Conservation (phyloP, 495 filamentous ascomycete species). For the Daldinia loculata region DNA sequence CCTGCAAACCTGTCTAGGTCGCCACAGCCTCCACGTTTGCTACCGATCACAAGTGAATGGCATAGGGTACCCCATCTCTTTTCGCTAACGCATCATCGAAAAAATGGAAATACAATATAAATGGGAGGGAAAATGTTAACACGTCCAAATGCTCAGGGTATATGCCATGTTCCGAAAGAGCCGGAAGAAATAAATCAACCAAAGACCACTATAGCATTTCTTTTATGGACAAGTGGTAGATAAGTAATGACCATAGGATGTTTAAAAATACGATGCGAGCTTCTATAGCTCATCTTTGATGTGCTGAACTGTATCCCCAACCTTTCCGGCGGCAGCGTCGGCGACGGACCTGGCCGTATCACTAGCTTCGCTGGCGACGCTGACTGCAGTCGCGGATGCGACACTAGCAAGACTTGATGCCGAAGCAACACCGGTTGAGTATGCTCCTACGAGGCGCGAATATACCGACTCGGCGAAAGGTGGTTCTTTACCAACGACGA, state of each 20-base stretch:
- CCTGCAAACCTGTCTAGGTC: background rate
- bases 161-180: constrained; percentile 38
- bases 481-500: constrained; percentile 80
- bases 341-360: constrained; percentile 44
- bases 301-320: constrained; percentile 55
- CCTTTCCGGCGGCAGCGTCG: constrained; percentile 56
- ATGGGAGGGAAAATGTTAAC: constrained; percentile 25
- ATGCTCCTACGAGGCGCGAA: constrained; percentile 71
- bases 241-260: background rate
- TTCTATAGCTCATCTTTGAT: constrained; percentile 67
- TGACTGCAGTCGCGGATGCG: constrained; percentile 49
- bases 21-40: background rate
- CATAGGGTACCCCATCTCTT: background rate
- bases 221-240: background rate
- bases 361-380: constrained; percentile 48
- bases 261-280: background rate
- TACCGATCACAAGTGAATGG: background rate
- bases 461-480: constrained; percentile 84
- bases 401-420: constrained; percentile 50
- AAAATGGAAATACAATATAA: constrained; percentile 13
- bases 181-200: constrained; percentile 26
- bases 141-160: constrained; percentile 35
- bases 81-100: background rate
- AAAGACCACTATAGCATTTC: background rate
- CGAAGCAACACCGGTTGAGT: constrained; percentile 48